Evolutionary conservation across 495 filamentous ascomycete species (phyloP).

Genomic region (Neurospora sp.): DNA sequence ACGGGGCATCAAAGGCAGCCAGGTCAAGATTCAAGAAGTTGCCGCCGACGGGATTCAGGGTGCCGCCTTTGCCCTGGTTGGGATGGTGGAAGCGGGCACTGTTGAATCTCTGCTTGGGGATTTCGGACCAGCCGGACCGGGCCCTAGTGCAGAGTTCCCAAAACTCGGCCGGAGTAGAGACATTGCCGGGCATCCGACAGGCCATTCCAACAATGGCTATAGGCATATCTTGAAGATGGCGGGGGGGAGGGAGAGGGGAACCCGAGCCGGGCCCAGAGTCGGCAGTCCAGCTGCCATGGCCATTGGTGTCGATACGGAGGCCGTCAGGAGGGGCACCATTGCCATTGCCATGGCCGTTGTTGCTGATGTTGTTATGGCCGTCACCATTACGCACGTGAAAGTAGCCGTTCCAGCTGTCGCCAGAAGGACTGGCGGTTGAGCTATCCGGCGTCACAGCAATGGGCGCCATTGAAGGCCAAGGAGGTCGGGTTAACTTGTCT

Average conservation of each 20-base stretch:
- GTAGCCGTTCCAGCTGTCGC: slow-evolving; percentile 21
- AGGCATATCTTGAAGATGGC: slow-evolving; percentile 18
- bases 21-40: slow-evolving; percentile 68
- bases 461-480: slow-evolving; percentile 27
- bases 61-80: slow-evolving; percentile 62
- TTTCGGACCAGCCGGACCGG: slow-evolving; percentile 44
- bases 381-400: slow-evolving; percentile 13
- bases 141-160: slow-evolving; percentile 53
- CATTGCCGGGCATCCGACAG: slow-evolving; percentile 43
- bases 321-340: slow-evolving; percentile 3
- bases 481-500: neutral
- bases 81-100: slow-evolving; percentile 62
- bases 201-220: slow-evolving; percentile 50
- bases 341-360: slow-evolving; percentile 23
- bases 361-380: slow-evolving; percentile 27
- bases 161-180: slow-evolving; percentile 44
- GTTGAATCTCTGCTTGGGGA: slow-evolving; percentile 63
- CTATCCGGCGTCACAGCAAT: slow-evolving; percentile 31
- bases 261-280: neutral
- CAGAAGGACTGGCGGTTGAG: slow-evolving; percentile 24
- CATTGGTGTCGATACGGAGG: slow-evolving; percentile 1
- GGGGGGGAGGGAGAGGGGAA: slow-evolving; percentile 1
- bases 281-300: slow-evolving; percentile 11
- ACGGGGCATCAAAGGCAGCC: slow-evolving; percentile 69
- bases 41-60: slow-evolving; percentile 66